A percentile compares a stretch with the other conserved stretches of the same genome.
phyloP scores from a whole-genome alignment of 2,329 filamentous ascomycete genomes.

The Talaromyces sp. region DNA sequence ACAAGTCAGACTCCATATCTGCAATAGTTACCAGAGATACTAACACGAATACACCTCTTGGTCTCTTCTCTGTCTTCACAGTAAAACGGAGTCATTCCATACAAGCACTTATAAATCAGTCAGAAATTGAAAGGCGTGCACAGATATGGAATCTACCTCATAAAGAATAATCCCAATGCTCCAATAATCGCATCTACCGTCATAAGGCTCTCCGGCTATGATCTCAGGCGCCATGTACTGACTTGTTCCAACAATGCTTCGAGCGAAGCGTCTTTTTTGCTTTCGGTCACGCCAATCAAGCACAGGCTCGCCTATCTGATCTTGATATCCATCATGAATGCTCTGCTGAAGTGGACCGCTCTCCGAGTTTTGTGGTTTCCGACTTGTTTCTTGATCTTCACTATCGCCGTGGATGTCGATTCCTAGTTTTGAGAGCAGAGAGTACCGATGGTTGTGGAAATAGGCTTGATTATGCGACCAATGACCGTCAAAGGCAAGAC shows the following conservation, averaged over 20 bases:
- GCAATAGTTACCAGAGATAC: slow-evolving; percentile 31
- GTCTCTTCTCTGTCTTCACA: slow-evolving; percentile 78
- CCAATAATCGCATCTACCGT: slow-evolving; percentile 96
- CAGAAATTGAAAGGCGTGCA: neutral
- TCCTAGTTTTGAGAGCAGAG: slow-evolving; percentile 71
- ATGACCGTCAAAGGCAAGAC: slow-evolving; percentile 89
- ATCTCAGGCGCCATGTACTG: slow-evolving; percentile 99
- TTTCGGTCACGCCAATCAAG: slow-evolving; percentile 68
- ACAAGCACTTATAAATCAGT: slow-evolving; percentile 65
- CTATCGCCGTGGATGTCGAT: slow-evolving; percentile 72
- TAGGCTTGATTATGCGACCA: slow-evolving; percentile 90
- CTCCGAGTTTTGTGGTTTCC: slow-evolving; percentile 32
- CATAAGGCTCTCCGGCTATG: slow-evolving; percentile 75
- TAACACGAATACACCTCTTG: slow-evolving; percentile 78
- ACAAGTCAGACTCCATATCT: neutral
- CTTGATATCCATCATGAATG: slow-evolving; percentile 25
- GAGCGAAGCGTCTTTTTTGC: slow-evolving; percentile 70
- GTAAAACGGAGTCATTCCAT: slow-evolving; percentile 86
- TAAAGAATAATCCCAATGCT: slow-evolving; percentile 92
- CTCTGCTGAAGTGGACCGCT: slow-evolving; percentile 12
- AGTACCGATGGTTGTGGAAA: slow-evolving; percentile 79
- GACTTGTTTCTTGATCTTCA: slow-evolving; percentile 62
- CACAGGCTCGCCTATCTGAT: slow-evolving; percentile 50
- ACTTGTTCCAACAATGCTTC: slow-evolving; percentile 88
- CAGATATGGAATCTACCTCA: slow-evolving; percentile 54